A percentile compares a stretch with the other conserved stretches of the same genome.
Evolutionary conservation across 176 grass and related monocot genomes (phyloP).

Genomic region (Musa acuminata): DNA sequence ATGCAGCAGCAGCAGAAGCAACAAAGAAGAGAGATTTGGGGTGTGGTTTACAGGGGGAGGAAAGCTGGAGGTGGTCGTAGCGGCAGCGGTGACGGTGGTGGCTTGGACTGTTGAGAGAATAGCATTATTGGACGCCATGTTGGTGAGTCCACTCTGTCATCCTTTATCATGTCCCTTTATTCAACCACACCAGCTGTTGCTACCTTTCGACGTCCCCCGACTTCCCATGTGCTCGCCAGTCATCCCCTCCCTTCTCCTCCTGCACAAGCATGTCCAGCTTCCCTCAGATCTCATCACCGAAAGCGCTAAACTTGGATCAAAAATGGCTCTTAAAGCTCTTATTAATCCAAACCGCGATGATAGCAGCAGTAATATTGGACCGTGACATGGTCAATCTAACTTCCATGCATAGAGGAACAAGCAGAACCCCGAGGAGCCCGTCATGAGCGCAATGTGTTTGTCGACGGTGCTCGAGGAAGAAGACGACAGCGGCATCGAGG

Average conservation of each 20-base stretch:
- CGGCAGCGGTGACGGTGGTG: not conserved
- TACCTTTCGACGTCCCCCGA: not conserved
- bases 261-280: too few species aligned
- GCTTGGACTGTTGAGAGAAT: not conserved
- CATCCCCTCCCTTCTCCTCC: not conserved
- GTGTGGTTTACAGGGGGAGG: too few species aligned
- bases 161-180: not conserved
- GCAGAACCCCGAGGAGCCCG: slow-evolving; percentile 33
- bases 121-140: slow-evolving; percentile 7
- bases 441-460: not conserved
- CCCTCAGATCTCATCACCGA: too few species aligned
- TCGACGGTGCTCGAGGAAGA: not conserved
- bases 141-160: slow-evolving; percentile 4
- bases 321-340: too few species aligned
- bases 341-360: too few species aligned
- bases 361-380: too few species aligned
- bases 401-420: slow-evolving; percentile 86
- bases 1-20: not conserved
- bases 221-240: slow-evolving; percentile 6
- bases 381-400: slow-evolving; percentile 32
- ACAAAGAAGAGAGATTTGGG: not conserved
- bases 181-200: not conserved
- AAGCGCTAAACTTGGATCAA: too few species aligned
- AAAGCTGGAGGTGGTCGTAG: not conserved
- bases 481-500: slow-evolving; percentile 20